Base-by-base conservation (phyloP, 192 early-diverging fungal genomes). In the Linderina pennispora region DNA sequence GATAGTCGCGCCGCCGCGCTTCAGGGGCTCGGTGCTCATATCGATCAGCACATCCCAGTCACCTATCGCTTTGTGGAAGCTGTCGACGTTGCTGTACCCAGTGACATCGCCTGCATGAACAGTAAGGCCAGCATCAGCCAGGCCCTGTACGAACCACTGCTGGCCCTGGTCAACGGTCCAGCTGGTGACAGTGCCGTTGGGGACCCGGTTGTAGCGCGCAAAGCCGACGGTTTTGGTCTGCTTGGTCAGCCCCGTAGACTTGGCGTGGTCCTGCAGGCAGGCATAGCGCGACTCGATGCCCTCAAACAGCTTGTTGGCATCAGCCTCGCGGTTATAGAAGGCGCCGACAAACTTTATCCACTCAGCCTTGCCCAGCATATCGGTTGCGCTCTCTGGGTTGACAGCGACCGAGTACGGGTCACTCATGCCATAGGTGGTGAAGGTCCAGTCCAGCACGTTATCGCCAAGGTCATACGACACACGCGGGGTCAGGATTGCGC, bases 21-120 rank as follows among this genome's bases (percentile, higher is more conserved):
- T 45, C 47, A 89, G 56, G 9, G 65, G 72, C 20, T 48, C 56
- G 11, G 73, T 51, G 41, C 63, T 70, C 26, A 35, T 31, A 45
- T 87, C 85, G 43, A 89, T 80, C 23, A 86, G 36, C 11, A 84
- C 55, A 28, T 87, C 81, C 43, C 80, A 84, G 36, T 62, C 34
- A 1, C 51, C 23, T 19, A 85, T 55, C 0, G 74, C 78, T 17
- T 55, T 50, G 23, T 74, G 45, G 45, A 89, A 81, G 14, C 58
- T 67, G 18, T 52, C 45, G n/a, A 49, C 38, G 23, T 40, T 58
- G 18, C 31, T 59, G 44, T 70, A 83, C 0, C 51, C 44, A 0
- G 23, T 24, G 19, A 36, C 36, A 8, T 39, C 43, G 8, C 61
- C 62, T 2, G 63, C 39, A 23, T 73, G 53, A 17, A 74, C 65